phyloP scores from a whole-genome alignment of 371 early-diverging fungal genomes.

The Apophysomyces sp. region DNA sequence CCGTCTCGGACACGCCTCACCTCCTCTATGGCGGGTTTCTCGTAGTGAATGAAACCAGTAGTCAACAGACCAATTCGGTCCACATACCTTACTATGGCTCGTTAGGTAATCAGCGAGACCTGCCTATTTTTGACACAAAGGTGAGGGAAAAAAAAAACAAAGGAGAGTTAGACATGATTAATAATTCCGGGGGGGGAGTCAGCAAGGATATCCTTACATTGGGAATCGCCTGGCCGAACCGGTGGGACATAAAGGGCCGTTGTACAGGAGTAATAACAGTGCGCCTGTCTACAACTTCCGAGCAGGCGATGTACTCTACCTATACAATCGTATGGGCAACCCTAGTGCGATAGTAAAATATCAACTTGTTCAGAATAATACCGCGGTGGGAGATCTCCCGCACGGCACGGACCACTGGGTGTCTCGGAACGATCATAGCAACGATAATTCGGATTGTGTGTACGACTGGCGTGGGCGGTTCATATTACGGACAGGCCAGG shows the following conservation, averaged over 20 bases:
- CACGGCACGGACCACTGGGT: slow-evolving; percentile 7
- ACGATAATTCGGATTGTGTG: slow-evolving; percentile 9
- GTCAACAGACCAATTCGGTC: background rate
- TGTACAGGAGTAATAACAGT: background rate
- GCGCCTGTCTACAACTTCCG: slow-evolving; percentile 6
- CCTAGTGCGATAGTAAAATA: slow-evolving; percentile 5
- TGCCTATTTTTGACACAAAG: slow-evolving; percentile 17
- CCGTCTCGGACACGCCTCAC: background rate
- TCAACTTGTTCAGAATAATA: slow-evolving; percentile 2
- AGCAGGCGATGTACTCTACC: background rate
- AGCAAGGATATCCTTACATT: slow-evolving; percentile 15
- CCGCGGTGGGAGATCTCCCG: slow-evolving; percentile 7
- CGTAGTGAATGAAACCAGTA: background rate
- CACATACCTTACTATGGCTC: slow-evolving; percentile 17
- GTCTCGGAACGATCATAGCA: slow-evolving; percentile 15
- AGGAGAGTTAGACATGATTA: background rate
- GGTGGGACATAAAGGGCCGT: background rate
- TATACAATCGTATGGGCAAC: slow-evolving; percentile 12
- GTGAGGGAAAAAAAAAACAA: slow-evolving; percentile 2
- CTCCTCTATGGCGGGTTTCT: slow-evolving; percentile 11
- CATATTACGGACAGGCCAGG: background rate
- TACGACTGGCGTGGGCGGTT: slow-evolving; percentile 13
- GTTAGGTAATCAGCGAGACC: slow-evolving; percentile 10
- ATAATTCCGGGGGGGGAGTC: background rate
- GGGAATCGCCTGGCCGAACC: slow-evolving; percentile 1